Base-by-base conservation (phyloP, 164 flowering plant species). In the Macadamia tetraphylla region DNA sequence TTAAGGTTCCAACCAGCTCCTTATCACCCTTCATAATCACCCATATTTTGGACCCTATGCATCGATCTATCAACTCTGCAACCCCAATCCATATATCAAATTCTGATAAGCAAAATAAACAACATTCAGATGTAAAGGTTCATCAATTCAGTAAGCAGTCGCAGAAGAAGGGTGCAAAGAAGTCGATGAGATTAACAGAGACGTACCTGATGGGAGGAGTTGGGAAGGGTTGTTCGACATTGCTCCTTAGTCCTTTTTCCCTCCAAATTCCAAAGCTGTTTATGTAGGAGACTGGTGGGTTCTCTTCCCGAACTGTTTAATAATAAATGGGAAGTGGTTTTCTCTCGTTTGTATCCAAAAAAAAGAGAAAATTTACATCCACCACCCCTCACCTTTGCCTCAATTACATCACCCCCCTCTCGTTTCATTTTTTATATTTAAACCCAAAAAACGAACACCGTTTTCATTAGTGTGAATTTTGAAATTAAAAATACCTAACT, bases 11-110 rank as follows among this genome's bases (percentile, higher is more conserved):
- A 70, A 94, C 98, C 9, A 94, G 90, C 82, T 94, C 98, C 80
- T 94, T 94, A 80, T 94, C 98, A 15, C 97, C 98, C 73, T 94
- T 94, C 98, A 91, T 94, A 58, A 94, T 94, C 70, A 94, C 98
- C 98, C 98, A 94, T 71, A 94, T 94, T 66, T 91, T 94, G 58
- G 98, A 94, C 30, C 98, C 98, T 35, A 94, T 85, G 78, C 98
- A 94, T 60, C 98, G 82, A 83, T 94, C 98, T 23, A 94, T 94
- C 75, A 94, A 70, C 88, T 94, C 97, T 93, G 88, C 76, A 74
- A 80, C n/a, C 35, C 53, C 35, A 30, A 63, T 7, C 6, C 59
- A 67, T 67, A 31, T 58, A 43, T 42, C 57, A 66, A 59, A n/a
- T 14, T 67, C 32, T 30, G 7, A 9, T 43, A 17, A n/a, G 42